Evolutionary conservation across 2,329 filamentous ascomycete species (phyloP).

Genomic region (Venturia effusa): DNA sequence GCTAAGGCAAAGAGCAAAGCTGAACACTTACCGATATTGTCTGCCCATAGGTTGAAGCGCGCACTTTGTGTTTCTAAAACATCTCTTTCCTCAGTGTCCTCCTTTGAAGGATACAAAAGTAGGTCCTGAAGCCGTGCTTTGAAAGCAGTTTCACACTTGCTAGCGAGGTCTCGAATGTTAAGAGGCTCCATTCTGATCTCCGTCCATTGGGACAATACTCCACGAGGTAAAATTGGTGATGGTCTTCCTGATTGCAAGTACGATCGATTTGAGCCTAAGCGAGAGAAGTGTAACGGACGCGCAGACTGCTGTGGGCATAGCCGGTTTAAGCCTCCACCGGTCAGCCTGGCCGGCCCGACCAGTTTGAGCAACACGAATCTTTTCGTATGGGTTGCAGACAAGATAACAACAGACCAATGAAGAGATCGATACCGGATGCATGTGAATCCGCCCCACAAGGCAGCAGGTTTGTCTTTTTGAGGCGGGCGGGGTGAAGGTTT

Average conservation of each 20-base stretch:
- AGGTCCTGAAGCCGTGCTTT: background rate
- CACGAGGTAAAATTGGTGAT: background rate
- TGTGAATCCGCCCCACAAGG: background rate
- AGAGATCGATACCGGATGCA: background rate
- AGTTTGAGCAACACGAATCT: background rate
- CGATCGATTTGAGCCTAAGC: background rate
- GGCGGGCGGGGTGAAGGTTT: background rate
- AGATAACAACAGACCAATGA: background rate
- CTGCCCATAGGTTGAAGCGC: conserved; percentile 16
- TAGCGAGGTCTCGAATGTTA: background rate
- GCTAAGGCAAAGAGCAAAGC: background rate
- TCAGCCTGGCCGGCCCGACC: background rate
- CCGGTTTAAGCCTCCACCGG: background rate
- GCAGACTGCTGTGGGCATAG: background rate
- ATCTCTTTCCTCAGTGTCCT: background rate
- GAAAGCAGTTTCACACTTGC: background rate
- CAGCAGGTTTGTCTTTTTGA: background rate
- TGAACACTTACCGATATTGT: conserved; percentile 10
- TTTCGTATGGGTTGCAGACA: background rate
- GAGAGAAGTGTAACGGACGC: background rate
- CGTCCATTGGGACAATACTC: background rate
- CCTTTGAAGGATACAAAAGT: background rate
- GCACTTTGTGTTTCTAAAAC: conserved; percentile 4
- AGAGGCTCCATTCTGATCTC: background rate
- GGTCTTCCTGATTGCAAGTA: background rate